Evolutionary conservation across 306 rosid species (phyloP).

Genomic region (Hippophae rhamnoides): DNA sequence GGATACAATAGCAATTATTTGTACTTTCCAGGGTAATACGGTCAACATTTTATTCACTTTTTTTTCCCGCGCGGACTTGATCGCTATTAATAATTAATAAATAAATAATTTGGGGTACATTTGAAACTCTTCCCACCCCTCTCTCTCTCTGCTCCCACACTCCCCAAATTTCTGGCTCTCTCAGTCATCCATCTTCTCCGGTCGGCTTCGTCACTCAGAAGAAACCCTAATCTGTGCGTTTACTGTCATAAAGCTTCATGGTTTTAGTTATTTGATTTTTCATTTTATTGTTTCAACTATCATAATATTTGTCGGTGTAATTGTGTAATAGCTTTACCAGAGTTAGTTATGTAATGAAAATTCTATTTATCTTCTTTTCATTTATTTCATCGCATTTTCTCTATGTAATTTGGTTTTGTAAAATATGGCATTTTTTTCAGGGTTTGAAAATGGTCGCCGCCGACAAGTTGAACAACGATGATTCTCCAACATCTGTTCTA

Average conservation of each 20-base stretch:
- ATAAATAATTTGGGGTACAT: too few relatives aligned
- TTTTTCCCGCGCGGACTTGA: too few relatives aligned
- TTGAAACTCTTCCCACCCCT: too few relatives aligned
- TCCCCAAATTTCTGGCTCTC: too few relatives aligned
- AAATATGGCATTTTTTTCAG: constrained; percentile 12
- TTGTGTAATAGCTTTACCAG: background rate
- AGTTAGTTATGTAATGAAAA: background rate
- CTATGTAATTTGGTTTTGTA: background rate
- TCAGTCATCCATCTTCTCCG: too few relatives aligned
- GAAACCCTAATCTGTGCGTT: background rate
- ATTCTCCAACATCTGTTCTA: constrained; percentile 79
- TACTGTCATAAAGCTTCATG: background rate
- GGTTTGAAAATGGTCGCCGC: constrained; percentile 47
- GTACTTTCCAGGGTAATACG: too few relatives aligned
- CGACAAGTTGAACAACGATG: constrained; percentile 27
- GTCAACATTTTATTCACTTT: too few relatives aligned
- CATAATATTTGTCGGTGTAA: background rate
- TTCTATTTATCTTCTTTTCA: constrained; percentile 6
- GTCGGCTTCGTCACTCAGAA: background rate
- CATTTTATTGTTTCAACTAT: background rate
- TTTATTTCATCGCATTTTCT: background rate
- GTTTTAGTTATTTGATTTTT: background rate
- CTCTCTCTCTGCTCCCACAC: too few relatives aligned
- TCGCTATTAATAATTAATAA: too few relatives aligned
- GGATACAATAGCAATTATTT: too few relatives aligned